Percentiles rank a stretch among this genome's conserved stretches.
These are phyloP conservation scores for Neonectria magnoliae DNA, from an alignment of 2,329 filamentous ascomycete species.

Conservation along the genomic window DNA sequence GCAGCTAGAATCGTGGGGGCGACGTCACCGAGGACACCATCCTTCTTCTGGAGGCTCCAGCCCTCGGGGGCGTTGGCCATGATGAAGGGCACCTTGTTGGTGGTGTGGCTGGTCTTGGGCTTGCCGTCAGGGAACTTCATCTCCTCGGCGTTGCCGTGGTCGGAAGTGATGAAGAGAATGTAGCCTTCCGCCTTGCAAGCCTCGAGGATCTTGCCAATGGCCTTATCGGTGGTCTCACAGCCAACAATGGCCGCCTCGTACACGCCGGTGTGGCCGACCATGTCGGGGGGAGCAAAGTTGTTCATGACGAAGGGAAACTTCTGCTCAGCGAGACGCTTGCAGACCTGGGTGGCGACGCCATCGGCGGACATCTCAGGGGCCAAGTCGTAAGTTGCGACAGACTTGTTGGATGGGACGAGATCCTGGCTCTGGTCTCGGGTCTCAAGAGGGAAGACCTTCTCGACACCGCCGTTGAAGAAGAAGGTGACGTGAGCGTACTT, in stretches of 20 bases:
- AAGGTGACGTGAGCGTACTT: slow-evolving; percentile 99
- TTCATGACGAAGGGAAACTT: slow-evolving; percentile 99
- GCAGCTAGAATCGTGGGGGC: slow-evolving; percentile 90
- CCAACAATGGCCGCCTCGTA: slow-evolving; percentile 93
- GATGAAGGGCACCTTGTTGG: slow-evolving; percentile 96
- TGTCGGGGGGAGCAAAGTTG: slow-evolving; percentile 99
- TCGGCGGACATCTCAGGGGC: slow-evolving; percentile 96
- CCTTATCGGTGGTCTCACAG: slow-evolving; percentile 87
- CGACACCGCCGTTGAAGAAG: slow-evolving; percentile 99
- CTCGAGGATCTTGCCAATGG: slow-evolving; percentile 92
- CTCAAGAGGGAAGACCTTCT: slow-evolving; percentile 94
- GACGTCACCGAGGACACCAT: slow-evolving; percentile 95
- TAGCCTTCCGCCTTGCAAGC: slow-evolving; percentile 94
- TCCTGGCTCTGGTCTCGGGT: slow-evolving; percentile 83
- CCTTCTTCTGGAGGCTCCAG: slow-evolving; percentile 84
- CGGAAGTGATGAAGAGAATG: slow-evolving; percentile 92
- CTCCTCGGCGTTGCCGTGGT: slow-evolving; percentile 98
- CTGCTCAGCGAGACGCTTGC: slow-evolving; percentile 84
- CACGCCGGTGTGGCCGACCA: slow-evolving; percentile 98
- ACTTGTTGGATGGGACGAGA: slow-evolving; percentile 87
- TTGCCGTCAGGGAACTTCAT: slow-evolving; percentile 97
- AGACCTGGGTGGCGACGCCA: slow-evolving; percentile 87
- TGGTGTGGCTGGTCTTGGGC: slow-evolving; percentile 97
- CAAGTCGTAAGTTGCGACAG: slow-evolving; percentile 91
- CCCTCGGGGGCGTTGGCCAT: slow-evolving; percentile 96